These are phyloP conservation scores for Aureobasidium melanogenum DNA, from an alignment of 2,329 filamentous ascomycete genomes.

Conservation along the genomic window DNA sequence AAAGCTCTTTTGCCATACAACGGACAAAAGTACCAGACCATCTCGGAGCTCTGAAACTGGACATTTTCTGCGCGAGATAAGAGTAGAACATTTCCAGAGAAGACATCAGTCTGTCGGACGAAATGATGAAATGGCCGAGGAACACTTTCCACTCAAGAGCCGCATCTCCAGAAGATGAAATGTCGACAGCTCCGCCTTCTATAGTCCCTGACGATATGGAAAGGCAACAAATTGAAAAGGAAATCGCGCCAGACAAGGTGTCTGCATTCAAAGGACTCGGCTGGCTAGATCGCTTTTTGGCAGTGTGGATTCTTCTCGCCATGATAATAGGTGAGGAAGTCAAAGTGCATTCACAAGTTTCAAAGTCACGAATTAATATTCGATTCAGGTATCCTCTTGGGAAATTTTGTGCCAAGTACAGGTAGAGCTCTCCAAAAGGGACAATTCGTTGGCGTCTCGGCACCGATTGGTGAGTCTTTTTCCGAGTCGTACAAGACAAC, in stretches of 20 bases:
- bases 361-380: not conserved
- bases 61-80: no score
- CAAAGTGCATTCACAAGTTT: not conserved
- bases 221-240: slow-evolving; percentile 9
- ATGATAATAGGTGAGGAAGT: slow-evolving; percentile 48
- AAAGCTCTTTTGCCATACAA: not conserved
- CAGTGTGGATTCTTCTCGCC: slow-evolving; percentile 63
- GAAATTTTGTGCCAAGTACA: slow-evolving; percentile 61
- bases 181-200: not conserved
- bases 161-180: not conserved
- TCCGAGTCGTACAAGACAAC: not conserved
- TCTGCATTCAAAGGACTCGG: slow-evolving; percentile 32
- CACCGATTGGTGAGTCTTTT: slow-evolving; percentile 50
- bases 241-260: slow-evolving; percentile 8
- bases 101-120: not conserved
- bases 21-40: no score
- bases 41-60: no score
- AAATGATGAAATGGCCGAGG: not conserved
- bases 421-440: slow-evolving; percentile 58
- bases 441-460: slow-evolving; percentile 61
- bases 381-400: slow-evolving; percentile 55
- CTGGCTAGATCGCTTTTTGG: slow-evolving; percentile 38
- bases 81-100: not conserved
- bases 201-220: not conserved
- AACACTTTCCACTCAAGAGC: not conserved